Base-by-base conservation (phyloP, 2,329 filamentous ascomycete genomes). In the Aureobasidium sp. region DNA sequence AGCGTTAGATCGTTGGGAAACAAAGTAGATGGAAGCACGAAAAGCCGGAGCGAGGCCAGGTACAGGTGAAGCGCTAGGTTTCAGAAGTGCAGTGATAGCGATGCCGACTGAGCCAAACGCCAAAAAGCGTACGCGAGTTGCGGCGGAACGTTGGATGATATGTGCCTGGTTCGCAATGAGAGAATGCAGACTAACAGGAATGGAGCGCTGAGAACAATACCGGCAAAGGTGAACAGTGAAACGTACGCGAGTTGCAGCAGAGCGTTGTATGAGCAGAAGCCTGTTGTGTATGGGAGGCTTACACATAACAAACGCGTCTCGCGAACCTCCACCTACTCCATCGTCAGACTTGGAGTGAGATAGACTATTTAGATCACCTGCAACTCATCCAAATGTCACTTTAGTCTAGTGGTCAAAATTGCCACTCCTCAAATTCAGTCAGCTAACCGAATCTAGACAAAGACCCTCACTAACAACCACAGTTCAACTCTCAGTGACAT, bases 321-420 rank as follows among this genome's bases (percentile, higher is more conserved):
- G 14, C 11, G 33, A 39, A 12, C 19, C 49, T 11, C 8, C 19
- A 17, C 19, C 35, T 33, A 39, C 22, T 37, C 12, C n/a, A 14
- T 27, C 4, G 12, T 33, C 17, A n/a, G 33, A 27, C 19, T 19
- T n/a, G 2, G 17, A 17, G 14, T 27, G 1, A 19, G 8, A 33
- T 12, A 22, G 9, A 33, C 47, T 9, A 33, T 33, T 14, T 0
- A 33, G n/a, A 24, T 19, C 49, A 24, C 22, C 33, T 24, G 7
- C 2, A 24, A 12, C 14, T 33, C 39, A 45, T 56, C 27, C 39
- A 44, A 52, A 29, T 45, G 53, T 56, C 53, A 45, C 27, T 45
- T 33, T 56, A 35, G 39, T 56, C 53, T 56, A 45, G 53, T 56
- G 53, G 39, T 45, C 53, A 33, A 17, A 27, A 33, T 39, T n/a